A percentile compares a stretch with the other conserved stretches of the same genome.
These are phyloP conservation scores for Tephrocybe rancida DNA, from an alignment of 768 basidiomycete genomes.

Conservation along the genomic window DNA sequence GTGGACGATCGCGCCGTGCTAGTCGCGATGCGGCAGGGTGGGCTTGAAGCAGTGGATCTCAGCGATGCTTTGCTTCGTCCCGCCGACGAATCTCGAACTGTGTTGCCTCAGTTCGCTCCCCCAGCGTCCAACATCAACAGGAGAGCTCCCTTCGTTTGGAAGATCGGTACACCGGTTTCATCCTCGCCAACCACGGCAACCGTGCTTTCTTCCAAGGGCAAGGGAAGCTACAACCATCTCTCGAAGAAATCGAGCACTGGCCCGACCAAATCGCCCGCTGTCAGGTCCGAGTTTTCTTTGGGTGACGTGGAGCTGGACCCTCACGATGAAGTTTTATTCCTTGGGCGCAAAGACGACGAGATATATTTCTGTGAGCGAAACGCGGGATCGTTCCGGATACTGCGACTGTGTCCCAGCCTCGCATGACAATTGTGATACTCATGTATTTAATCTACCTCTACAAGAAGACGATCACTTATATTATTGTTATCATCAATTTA, in stretches of 20 bases:
- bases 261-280: constrained; percentile 45
- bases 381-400: constrained; percentile 71
- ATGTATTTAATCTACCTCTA: not conserved
- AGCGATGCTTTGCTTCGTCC: constrained; percentile 79
- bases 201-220: constrained; percentile 41
- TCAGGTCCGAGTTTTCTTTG: constrained; percentile 52
- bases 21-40: constrained; percentile 86
- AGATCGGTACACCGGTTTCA: constrained; percentile 71
- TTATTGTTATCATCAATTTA: constrained; percentile 11
- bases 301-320: constrained; percentile 55
- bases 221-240: constrained; percentile 39
- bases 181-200: constrained; percentile 39
- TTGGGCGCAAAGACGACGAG: constrained; percentile 76
- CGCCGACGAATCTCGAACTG: constrained; percentile 76
- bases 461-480: not conserved
- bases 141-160: constrained; percentile 80
- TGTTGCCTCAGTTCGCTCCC: constrained; percentile 71
- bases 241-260: constrained; percentile 51
- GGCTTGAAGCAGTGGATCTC: constrained; percentile 80
- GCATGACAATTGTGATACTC: not conserved
- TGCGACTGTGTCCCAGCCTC: constrained; percentile 58
- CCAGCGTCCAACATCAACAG: constrained; percentile 64
- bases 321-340: constrained; percentile 75
- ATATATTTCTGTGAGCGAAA: constrained; percentile 85
- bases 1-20: constrained; percentile 74